Conservation (phyloP, 2,329 filamentous ascomycete genomes). For the Bimuria novae-zelandiae region DNA sequence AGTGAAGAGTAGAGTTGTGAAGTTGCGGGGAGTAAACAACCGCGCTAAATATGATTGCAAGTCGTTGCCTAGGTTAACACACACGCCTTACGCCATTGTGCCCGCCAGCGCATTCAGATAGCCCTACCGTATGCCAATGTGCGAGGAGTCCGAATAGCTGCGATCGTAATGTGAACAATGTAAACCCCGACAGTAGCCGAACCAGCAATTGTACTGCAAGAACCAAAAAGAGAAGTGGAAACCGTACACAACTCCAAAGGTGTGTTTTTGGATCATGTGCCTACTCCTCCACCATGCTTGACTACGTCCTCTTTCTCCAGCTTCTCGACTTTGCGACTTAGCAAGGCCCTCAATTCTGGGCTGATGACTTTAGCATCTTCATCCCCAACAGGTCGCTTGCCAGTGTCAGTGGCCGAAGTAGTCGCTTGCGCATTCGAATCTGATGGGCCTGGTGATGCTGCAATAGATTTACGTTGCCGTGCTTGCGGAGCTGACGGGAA, state of each 20-base stretch:
- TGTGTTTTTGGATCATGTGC: not conserved
- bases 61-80: not conserved
- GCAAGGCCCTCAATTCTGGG: slow-evolving; percentile 63
- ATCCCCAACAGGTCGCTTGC: slow-evolving; percentile 39
- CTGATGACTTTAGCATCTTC: slow-evolving; percentile 61
- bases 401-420: slow-evolving; percentile 37
- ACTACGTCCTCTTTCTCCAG: slow-evolving; percentile 51
- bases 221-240: not conserved
- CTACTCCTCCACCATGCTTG: slow-evolving; percentile 50
- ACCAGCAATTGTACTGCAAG: not conserved
- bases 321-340: slow-evolving; percentile 64
- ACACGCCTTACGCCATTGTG: not conserved
- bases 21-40: not conserved
- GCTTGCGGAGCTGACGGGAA: slow-evolving; percentile 66
- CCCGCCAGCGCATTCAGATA: not conserved
- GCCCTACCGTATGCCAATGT: not conserved
- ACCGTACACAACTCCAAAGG: not conserved
- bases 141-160: too few relatives aligned
- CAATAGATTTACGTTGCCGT: slow-evolving; percentile 53
- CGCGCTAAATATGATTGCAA: not conserved
- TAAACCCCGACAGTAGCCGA: too few relatives aligned
- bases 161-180: too few relatives aligned
- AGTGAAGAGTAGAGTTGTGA: not conserved
- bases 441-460: slow-evolving; percentile 25
- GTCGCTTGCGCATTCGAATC: slow-evolving; percentile 25